phyloP scores from a whole-genome alignment of 768 basidiomycete species.

The Strobilomyces confusus region DNA sequence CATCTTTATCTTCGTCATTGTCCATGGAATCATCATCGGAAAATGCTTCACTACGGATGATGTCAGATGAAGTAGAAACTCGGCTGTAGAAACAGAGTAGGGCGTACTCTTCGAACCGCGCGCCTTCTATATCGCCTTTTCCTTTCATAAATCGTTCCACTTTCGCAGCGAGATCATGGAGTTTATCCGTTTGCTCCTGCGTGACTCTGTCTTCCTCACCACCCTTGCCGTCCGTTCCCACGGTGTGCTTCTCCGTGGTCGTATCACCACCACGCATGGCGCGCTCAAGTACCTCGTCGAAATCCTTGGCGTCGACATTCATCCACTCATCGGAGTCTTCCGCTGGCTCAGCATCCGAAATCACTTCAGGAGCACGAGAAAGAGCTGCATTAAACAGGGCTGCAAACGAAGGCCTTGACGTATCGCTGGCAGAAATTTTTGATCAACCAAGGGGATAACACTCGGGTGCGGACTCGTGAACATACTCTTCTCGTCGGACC shows the following conservation, averaged over 20 bases:
- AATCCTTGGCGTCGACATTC: constrained; percentile 67
- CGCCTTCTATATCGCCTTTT: constrained; percentile 85
- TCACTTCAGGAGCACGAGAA: constrained; percentile 33
- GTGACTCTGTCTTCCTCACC: constrained; percentile 43
- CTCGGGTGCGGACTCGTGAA: constrained; percentile 6
- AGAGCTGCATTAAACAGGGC: constrained; percentile 65
- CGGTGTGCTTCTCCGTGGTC: constrained; percentile 30
- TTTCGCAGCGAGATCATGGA: constrained; percentile 76
- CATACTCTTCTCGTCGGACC: constrained; percentile 64
- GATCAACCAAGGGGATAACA: constrained; percentile 1
- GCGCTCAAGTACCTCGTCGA: constrained; percentile 68
- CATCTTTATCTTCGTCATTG: constrained; percentile 22
- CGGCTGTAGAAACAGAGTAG: not conserved
- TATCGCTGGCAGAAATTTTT: constrained; percentile 38
- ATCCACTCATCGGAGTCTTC: constrained; percentile 87
- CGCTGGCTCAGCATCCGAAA: constrained; percentile 22
- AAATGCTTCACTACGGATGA: constrained; percentile 49
- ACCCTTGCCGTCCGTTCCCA: constrained; percentile 45
- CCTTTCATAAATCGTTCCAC: constrained; percentile 91
- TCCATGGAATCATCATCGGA: constrained; percentile 56
- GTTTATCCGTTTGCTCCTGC: constrained; percentile 60
- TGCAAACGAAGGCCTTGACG: constrained; percentile 73
- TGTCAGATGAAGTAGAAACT: constrained; percentile 1
- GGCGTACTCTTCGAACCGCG: constrained; percentile 84
- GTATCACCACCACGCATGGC: constrained; percentile 24